phyloP scores from a whole-genome alignment of 371 early-diverging fungal species.

The Rhizopus delemar region DNA sequence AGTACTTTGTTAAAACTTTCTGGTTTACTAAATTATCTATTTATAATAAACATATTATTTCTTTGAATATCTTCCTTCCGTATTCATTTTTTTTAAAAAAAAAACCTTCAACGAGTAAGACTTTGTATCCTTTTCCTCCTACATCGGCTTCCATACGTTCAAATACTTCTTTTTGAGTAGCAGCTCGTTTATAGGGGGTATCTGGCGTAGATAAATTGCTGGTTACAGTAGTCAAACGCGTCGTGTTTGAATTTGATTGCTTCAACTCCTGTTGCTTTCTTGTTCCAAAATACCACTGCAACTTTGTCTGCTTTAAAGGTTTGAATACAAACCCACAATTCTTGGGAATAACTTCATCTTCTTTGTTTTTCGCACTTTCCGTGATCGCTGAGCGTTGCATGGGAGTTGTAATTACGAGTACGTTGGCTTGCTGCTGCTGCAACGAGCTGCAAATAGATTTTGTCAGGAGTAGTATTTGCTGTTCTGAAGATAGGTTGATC shows the following conservation, averaged over 20 bases:
- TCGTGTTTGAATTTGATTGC: neutral
- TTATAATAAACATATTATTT: neutral
- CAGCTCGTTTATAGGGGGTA: conserved; percentile 50
- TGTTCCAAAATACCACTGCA: conserved; percentile 57
- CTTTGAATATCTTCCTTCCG: neutral
- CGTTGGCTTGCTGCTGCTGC: conserved; percentile 45
- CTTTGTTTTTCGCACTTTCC: conserved; percentile 45
- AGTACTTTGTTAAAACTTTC: conserved; percentile 57
- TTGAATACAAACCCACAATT: conserved; percentile 64
- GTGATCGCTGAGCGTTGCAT: conserved; percentile 60
- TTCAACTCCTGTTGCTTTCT: conserved; percentile 24
- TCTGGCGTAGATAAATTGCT: conserved; percentile 34
- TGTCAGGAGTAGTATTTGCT: conserved; percentile 50
- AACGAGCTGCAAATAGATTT: conserved; percentile 39
- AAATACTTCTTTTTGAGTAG: conserved; percentile 59
- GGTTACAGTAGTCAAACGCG: conserved; percentile 1
- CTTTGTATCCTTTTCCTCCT: conserved; percentile 53
- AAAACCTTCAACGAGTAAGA: conserved; percentile 57
- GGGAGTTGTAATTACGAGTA: conserved; percentile 58
- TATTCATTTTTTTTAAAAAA: neutral
- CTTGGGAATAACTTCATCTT: conserved; percentile 35
- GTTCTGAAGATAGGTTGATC: conserved; percentile 52
- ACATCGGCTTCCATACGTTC: conserved; percentile 56
- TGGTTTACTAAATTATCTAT: conserved; percentile 64
- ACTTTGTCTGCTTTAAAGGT: conserved; percentile 57